These are phyloP conservation scores for Colletotrichum sansevieriae DNA, from an alignment of 2,329 filamentous ascomycete species.

Conservation along the genomic window DNA sequence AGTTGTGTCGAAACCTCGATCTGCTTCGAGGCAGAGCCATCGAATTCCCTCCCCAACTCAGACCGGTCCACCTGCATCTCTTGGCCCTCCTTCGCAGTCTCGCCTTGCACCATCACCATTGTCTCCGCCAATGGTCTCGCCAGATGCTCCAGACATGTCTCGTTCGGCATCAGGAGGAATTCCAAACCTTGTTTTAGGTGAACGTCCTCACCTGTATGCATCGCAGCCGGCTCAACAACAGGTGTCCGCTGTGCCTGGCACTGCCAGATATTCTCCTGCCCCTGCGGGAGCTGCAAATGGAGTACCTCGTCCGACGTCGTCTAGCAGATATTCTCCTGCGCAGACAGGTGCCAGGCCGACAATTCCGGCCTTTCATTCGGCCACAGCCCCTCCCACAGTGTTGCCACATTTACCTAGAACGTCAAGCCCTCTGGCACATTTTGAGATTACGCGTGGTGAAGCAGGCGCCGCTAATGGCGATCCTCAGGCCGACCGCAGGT, in stretches of 20 bases:
- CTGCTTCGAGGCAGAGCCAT: conserved; percentile 67
- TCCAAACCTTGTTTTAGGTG: conserved; percentile 64
- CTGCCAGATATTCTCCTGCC: conserved; percentile 74
- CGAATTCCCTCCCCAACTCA: conserved; percentile 59
- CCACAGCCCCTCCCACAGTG: conserved; percentile 55
- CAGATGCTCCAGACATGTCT: conserved; percentile 26
- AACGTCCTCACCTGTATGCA: conserved; percentile 66
- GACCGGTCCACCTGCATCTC: conserved; percentile 51
- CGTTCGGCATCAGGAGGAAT: conserved; percentile 45
- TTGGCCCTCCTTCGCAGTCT: conserved; percentile 47
- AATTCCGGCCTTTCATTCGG: conserved; percentile 57
- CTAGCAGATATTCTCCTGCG: conserved; percentile 67
- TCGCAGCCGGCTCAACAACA: conserved; percentile 54
- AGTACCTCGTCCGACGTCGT: conserved; percentile 53
- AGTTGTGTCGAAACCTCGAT: conserved; percentile 70
- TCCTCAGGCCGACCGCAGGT: conserved; percentile 61
- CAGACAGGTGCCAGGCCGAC: conserved; percentile 56
- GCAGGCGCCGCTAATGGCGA: conserved; percentile 54
- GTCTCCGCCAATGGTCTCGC: conserved; percentile 34
- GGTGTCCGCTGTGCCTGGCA: conserved; percentile 51
- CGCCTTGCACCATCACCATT: conserved; percentile 44
- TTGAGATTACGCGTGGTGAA: conserved; percentile 60
- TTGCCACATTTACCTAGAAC: conserved; percentile 73
- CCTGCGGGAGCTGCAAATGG: conserved; percentile 59
- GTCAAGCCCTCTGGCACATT: conserved; percentile 75